Base-by-base conservation (phyloP, 257 asterid genomes). In the Dorcoceras hygrometricum region DNA sequence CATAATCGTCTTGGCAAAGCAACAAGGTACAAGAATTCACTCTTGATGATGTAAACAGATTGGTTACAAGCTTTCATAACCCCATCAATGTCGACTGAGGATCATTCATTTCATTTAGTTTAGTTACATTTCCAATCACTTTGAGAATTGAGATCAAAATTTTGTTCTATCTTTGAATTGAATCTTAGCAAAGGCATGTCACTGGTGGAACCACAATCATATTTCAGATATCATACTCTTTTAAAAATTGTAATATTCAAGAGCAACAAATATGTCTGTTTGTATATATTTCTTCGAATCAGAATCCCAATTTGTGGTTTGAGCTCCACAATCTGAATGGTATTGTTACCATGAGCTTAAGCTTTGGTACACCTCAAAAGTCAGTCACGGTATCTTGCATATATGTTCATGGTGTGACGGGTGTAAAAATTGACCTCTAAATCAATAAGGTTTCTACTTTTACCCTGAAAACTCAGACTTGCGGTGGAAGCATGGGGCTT, bases 401-500 rank as follows among this genome's bases (percentile, higher is more conserved):
- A 46, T 16, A 16, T 46, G 53, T 46, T 46, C 53, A 46, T 46
- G 20, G 20, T 39, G 18, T 39, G 50, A 12, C 50, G 12, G 5
- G n/a, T 14, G 53, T 16, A 16, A 14, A 46, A 34, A 24, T 63
- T 57, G 23, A 32, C 23, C 12, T 23, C 12, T 51, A 14, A 57
- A 19, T 50, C 34, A 22, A 0, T 50, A 24, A 19, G 8, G 29
- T 43, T 60, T 51, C 59, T 36, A 54, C 23, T 0, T 29, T 61
- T 72, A 50, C 9, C 43, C 5, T 62, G 54, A 26, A 50, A 67
- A 70, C 65, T 77, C 76, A 91, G 98, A 61, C 87, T 90, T 74
- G 99, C 99, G 4, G 96, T 94, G 72, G 96, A 90, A 80, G 99
- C 97, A 4, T 94, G 99, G 99, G 99, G 99, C 7, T 76, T 90